phyloP scores from a whole-genome alignment of 106 monocot genomes.

The Apostasia ramifera region DNA sequence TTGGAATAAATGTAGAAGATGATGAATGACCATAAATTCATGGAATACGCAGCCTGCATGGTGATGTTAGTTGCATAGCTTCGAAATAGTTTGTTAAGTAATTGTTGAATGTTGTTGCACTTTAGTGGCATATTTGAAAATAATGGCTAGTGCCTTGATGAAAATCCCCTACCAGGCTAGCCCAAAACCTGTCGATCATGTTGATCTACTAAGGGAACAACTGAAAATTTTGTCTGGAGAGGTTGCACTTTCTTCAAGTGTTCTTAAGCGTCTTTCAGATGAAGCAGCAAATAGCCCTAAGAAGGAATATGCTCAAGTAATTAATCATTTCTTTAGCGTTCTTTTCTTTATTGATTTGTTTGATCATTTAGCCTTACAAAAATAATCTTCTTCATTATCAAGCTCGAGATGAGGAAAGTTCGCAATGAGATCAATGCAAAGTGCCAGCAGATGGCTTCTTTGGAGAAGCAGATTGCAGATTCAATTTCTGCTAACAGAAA shows the following conservation, averaged over 20 bases:
- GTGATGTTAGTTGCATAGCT: too few relatives aligned
- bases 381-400: constrained; percentile 10
- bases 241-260: constrained; percentile 74
- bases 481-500: constrained; percentile 35
- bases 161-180: constrained; percentile 32
- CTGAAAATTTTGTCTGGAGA: constrained; percentile 88
- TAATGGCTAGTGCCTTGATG: too few relatives aligned
- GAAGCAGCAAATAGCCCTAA: constrained; percentile 60
- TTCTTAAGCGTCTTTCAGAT: constrained; percentile 74
- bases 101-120: too few relatives aligned
- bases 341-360: background rate
- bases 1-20: too few relatives aligned
- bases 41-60: too few relatives aligned
- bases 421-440: constrained; percentile 69
- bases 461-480: constrained; percentile 69
- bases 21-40: too few relatives aligned
- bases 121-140: too few relatives aligned
- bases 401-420: constrained; percentile 76
- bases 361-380: background rate
- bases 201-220: constrained; percentile 78
- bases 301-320: constrained; percentile 81
- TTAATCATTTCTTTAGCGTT: background rate
- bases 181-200: constrained; percentile 63
- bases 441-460: constrained; percentile 60
- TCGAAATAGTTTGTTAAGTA: too few relatives aligned